Conservation (phyloP, 73 alveolate genomes). For the Symbiodinium natans region DNA sequence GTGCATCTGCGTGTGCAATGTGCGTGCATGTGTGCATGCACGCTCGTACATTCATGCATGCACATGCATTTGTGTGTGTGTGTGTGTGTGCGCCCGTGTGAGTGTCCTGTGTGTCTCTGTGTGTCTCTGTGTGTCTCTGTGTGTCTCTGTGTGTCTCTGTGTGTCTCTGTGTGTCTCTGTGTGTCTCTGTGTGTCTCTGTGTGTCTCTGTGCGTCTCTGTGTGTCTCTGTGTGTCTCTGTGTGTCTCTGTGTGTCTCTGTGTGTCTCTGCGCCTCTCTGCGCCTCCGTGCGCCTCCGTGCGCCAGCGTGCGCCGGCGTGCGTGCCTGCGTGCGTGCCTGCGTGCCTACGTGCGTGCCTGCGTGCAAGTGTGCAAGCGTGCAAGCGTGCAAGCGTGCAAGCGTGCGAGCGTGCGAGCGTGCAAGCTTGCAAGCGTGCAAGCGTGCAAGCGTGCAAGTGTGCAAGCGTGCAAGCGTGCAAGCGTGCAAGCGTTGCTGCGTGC, state of each 20-base stretch:
- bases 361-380: not conserved
- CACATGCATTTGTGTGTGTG: no score
- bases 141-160: conserved; percentile 17
- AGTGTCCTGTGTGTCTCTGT: conserved; percentile 2
- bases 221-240: conserved; percentile 17
- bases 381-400: not conserved
- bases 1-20: no score
- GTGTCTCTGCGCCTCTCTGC: not conserved
- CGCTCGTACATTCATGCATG: not conserved
- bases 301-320: not conserved
- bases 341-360: not conserved
- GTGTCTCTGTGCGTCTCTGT: conserved; percentile 13
- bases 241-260: conserved; percentile 17
- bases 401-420: no score
- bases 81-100: not conserved
- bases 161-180: conserved; percentile 12
- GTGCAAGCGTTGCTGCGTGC: no score
- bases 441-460: no score
- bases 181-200: conserved; percentile 17
- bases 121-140: conserved; percentile 1
- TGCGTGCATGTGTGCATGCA: not conserved
- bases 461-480: no score
- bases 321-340: not conserved
- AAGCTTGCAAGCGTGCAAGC: not conserved
- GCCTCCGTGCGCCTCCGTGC: not conserved